A percentile compares a stretch with the other conserved stretches of the same genome.
phyloP scores from a whole-genome alignment of 371 early-diverging fungal genomes.

The Entomophthora muscae region DNA sequence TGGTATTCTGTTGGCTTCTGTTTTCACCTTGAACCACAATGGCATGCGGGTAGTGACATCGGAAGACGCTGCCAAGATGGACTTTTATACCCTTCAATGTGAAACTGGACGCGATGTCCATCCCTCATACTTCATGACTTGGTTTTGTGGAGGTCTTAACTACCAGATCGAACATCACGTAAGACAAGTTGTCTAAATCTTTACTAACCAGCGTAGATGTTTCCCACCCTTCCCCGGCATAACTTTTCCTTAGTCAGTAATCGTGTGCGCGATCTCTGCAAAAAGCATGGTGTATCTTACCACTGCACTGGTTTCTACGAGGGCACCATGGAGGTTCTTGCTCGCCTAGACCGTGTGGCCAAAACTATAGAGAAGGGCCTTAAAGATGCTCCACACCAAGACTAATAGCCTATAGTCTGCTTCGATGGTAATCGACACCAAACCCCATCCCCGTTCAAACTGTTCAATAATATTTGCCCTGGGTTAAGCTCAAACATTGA shows the following conservation, averaged over 20 bases:
- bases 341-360: slow-evolving; percentile 35
- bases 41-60: slow-evolving; percentile 71
- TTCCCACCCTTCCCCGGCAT: slow-evolving; percentile 70
- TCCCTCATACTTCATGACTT: slow-evolving; percentile 37
- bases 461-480: no score
- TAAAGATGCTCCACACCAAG: neutral
- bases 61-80: slow-evolving; percentile 44
- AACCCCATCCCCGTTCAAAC: no score
- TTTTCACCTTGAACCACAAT: slow-evolving; percentile 75
- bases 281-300: slow-evolving; percentile 48
- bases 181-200: slow-evolving; percentile 9
- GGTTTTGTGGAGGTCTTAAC: slow-evolving; percentile 76
- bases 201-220: slow-evolving; percentile 22
- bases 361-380: slow-evolving; percentile 1
- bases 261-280: slow-evolving; percentile 43
- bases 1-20: slow-evolving; percentile 60
- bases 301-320: slow-evolving; percentile 45
- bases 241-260: slow-evolving; percentile 41
- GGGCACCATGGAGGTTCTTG: slow-evolving; percentile 57
- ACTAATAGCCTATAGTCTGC: neutral
- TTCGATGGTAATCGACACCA: neutral
- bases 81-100: slow-evolving; percentile 61
- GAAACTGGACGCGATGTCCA: slow-evolving; percentile 66
- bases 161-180: slow-evolving; percentile 65
- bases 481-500: no score